Evolutionary conservation across 2,329 filamentous ascomycete genomes (phyloP).

Genomic region (Microcera coccophila): DNA sequence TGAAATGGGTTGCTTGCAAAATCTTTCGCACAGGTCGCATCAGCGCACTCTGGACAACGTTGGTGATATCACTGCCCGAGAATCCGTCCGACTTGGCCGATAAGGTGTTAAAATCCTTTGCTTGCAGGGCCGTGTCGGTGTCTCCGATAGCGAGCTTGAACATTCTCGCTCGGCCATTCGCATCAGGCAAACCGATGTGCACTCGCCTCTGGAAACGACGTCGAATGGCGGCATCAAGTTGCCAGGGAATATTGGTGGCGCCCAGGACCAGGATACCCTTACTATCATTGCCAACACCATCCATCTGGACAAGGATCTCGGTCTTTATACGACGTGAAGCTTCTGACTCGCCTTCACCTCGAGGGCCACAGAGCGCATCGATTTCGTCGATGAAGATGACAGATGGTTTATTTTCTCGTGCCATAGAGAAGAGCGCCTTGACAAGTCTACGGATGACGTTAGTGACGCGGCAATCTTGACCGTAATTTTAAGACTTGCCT

Average conservation of each 20-base stretch:
- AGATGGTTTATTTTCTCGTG: constrained; percentile 93
- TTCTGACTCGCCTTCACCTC: constrained; percentile 93
- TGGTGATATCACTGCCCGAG: constrained; percentile 92
- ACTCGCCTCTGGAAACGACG: constrained; percentile 94
- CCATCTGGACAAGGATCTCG: constrained; percentile 97
- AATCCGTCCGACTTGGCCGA: constrained; percentile 86
- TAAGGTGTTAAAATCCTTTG: constrained; percentile 74
- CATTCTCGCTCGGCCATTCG: constrained; percentile 84
- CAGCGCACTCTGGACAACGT: constrained; percentile 90
- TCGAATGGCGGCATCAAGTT: constrained; percentile 92
- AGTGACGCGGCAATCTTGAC: constrained; percentile 13
- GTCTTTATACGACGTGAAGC: constrained; percentile 97
- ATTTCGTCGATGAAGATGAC: constrained; percentile 99
- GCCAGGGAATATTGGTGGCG: constrained; percentile 98
- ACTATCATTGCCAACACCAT: constrained; percentile 94
- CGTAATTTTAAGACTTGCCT: constrained; percentile 50
- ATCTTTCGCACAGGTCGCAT: constrained; percentile 98
- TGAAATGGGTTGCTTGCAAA: constrained; percentile 96
- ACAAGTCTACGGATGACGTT: constrained; percentile 62
- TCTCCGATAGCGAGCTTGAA: constrained; percentile 93
- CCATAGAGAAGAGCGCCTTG: constrained; percentile 96
- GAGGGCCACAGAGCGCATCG: constrained; percentile 89
- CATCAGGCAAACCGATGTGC: constrained; percentile 88
- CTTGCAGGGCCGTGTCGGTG: constrained; percentile 79
- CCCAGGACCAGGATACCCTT: constrained; percentile 91